Percentiles rank a stretch among this genome's conserved stretches.
These are phyloP conservation scores for Setaria italica DNA, from an alignment of 202 grass and related monocot species.

Conservation along the genomic window DNA sequence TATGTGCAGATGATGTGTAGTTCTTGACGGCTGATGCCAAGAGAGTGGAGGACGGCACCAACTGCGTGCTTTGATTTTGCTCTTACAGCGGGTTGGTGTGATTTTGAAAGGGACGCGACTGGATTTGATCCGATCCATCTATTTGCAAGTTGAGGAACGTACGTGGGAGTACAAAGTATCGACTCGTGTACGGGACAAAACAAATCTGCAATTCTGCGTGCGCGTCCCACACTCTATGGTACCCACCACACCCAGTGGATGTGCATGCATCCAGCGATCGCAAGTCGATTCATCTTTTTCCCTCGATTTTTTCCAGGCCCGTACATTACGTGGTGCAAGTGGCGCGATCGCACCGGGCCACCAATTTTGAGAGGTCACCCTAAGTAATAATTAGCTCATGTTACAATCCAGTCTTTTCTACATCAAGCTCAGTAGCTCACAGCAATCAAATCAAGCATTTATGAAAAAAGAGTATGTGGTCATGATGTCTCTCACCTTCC, in stretches of 20 bases:
- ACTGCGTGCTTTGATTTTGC: neutral
- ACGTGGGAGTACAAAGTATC: neutral
- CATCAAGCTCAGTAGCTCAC: too few species aligned
- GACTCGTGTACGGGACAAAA: neutral
- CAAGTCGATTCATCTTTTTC: neutral
- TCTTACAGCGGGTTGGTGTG: neutral
- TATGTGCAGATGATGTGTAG: neutral
- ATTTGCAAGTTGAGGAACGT: neutral
- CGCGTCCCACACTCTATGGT: neutral
- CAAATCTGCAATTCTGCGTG: neutral
- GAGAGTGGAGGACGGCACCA: neutral
- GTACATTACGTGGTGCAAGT: too few species aligned
- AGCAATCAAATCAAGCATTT: too few species aligned
- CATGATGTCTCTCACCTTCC: too few species aligned
- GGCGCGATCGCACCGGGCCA: too few species aligned
- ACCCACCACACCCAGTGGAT: too few species aligned
- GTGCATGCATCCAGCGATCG: too few species aligned
- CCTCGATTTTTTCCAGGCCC: neutral
- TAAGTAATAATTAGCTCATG: too few species aligned
- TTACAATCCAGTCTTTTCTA: too few species aligned
- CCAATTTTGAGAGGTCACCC: too few species aligned
- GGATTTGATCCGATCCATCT: neutral
- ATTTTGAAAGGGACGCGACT: constrained; percentile 15
- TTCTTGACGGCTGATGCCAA: neutral
- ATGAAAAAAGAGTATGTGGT: too few species aligned